Base-by-base conservation (phyloP, 1,284 basidiomycete species). In the Ganoderma lucidum region DNA sequence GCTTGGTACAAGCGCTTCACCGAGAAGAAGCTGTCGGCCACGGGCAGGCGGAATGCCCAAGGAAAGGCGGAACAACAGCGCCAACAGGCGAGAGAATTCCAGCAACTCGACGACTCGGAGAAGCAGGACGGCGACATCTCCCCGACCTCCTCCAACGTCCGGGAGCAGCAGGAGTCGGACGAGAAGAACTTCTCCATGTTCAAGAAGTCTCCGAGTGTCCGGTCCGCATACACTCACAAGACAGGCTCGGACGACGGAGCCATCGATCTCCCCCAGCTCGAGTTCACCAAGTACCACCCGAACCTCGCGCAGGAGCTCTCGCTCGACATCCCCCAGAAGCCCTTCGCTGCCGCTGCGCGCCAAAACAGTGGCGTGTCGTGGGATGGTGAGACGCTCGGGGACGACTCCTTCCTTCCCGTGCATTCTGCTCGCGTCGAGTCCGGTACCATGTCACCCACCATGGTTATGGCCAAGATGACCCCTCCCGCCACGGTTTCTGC, bases 131-230 rank as follows among this genome's bases (percentile, higher is more conserved):
- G 76, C 41, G 73, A 68, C 30, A 62, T 63, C 65, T 68, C 72
- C 44, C 72, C 70, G 14, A 44, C 70, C 55, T 51, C 73, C 23
- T 63, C 62, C 69, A 64, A 48, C 62, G 44, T 68, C 70, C 69
- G 72, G 66, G 73, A 67, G 5, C 63, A 75, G 58, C 66, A 66
- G 32, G 77, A 77, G 41, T 66, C 67, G 59, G 77, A 78, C 69
- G 78, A 78, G 70, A 79, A 78, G 76, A 78, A 78, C 71, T 78
- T 79, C 66, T 68, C 72, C 62, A 88, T 93, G 89, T 92, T 92
- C 82, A 88, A 90, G 78, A 92, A 90, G 75, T 84, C 83, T 4
- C 84, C 85, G 4, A 89, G 88, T 73, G 78, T 87, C 63, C 84
- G 85, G 69, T 87, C 88, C 3, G 82, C 81, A 1, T 80, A 78